Evolutionary conservation across 306 rosid genomes (phyloP).

Genomic region (Castanea mollissima): DNA sequence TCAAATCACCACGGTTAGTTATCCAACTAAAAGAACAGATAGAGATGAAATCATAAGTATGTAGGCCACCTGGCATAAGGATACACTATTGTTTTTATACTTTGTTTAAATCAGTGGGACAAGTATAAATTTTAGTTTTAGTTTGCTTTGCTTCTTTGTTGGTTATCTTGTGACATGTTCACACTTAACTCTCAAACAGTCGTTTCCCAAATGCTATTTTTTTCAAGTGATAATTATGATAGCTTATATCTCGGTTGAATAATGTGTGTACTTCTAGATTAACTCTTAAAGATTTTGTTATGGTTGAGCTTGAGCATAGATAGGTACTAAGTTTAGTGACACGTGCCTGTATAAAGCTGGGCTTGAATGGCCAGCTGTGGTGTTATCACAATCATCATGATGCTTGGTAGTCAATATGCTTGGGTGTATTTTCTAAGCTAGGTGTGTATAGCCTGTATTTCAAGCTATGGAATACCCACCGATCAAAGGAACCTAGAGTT

Average conservation of each 20-base stretch:
- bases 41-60: too few species aligned
- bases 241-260: too few species aligned
- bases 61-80: too few species aligned
- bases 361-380: neutral
- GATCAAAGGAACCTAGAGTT: neutral
- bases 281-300: too few species aligned
- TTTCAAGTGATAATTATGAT: too few species aligned
- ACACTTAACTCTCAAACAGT: too few species aligned
- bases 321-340: too few species aligned
- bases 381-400: neutral
- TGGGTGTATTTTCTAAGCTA: neutral
- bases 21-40: neutral
- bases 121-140: neutral
- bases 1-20: neutral
- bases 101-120: neutral
- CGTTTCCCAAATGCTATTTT: too few species aligned
- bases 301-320: too few species aligned
- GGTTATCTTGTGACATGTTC: too few species aligned
- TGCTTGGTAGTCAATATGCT: neutral
- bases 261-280: too few species aligned
- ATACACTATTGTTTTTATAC: neutral
- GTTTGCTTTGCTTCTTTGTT: too few species aligned
- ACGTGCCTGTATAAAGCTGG: neutral
- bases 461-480: constrained; percentile 12
- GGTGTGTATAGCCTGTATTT: neutral